These are phyloP conservation scores for Neofusicoccum cordaticola DNA, from an alignment of 2,329 filamentous ascomycete genomes.

Conservation along the genomic window DNA sequence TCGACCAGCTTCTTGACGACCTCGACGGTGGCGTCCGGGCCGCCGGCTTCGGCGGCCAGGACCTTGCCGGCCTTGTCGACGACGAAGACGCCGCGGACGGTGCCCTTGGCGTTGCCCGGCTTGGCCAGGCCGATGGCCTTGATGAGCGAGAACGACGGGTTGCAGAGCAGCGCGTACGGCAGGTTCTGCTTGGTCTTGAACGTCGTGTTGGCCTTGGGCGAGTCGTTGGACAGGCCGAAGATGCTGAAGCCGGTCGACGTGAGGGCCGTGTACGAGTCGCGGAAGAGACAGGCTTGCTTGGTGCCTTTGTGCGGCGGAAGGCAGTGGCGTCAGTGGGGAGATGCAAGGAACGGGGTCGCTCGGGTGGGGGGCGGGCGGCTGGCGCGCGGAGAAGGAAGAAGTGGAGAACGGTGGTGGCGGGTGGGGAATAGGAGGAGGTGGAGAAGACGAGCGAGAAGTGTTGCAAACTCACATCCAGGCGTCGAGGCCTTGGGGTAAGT, in stretches of 20 bases:
- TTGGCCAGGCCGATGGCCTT: constrained; percentile 88
- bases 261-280: constrained; percentile 75
- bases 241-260: constrained; percentile 78
- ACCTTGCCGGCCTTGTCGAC: constrained; percentile 80
- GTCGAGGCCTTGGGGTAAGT: constrained; percentile 95
- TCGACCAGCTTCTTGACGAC: constrained; percentile 67
- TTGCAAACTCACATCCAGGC: constrained; percentile 73
- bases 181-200: constrained; percentile 92
- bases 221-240: constrained; percentile 86
- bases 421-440: neutral
- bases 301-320: constrained; percentile 66
- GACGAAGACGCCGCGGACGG: constrained; percentile 82
- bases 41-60: constrained; percentile 69
- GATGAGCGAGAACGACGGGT: constrained; percentile 72
- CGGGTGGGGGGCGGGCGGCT: neutral
- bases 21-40: constrained; percentile 73
- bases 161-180: constrained; percentile 84
- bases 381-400: neutral
- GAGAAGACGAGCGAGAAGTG: neutral
- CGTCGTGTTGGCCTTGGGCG: constrained; percentile 83
- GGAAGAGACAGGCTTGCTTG: constrained; percentile 88
- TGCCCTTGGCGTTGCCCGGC: constrained; percentile 63
- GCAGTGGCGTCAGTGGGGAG: constrained; percentile 63
- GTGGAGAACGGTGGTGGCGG: neutral
- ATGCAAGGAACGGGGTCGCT: too few relatives aligned